Base-by-base conservation (phyloP, 257 asterid species). In the Eustoma russellianum region DNA sequence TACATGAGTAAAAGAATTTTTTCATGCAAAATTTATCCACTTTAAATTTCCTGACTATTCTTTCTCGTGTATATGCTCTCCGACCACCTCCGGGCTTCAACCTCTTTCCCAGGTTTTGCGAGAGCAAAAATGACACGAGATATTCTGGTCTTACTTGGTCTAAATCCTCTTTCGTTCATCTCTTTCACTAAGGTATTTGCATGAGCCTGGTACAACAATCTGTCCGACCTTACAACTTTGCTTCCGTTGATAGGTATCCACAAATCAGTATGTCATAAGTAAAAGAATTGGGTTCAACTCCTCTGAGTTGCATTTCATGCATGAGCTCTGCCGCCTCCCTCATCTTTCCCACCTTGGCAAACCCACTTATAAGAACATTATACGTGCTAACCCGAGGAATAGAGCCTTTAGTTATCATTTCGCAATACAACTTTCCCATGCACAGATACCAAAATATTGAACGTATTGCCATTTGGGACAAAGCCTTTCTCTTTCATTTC, bases 331-430 rank as follows among this genome's bases (percentile, higher is more conserved):
- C 74, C 15, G 96, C 94, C 53, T 91, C 94, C 54, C 74, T 79
- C 96, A 91, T 87, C 69, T 75, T 82, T 64, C 98, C 98, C 46
- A 62, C 73, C 75, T 66, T 84, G 47, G 95, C 82, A 80, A 91
- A 91, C 61, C 77, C 84, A 60, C 66, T 34, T 35, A 88, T 77
- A 56, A 87, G 94, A 30, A 77, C 70, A 67, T 91, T 87, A 63
- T 74, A 84, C 45, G 98, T 87, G 72, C 92, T 74, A 38, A 72
- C 50, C 56, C 81, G 76, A 63, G 96, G 98, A 68, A 80, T 66
- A 60, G 84, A 87, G 46, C 95, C 94, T 62, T 73, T 79, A 48
- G 79, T 74, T 69, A 87, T 84, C 96, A 87, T 84, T 78, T 91
- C 96, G 61, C 96, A 87, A 45, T 91, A 91, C 64, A 30, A 59